Evolutionary conservation across 1,284 basidiomycete species (phyloP), one percentile per base, ranked within the genome.

Genomic region (Irpex lacteus): DNA sequence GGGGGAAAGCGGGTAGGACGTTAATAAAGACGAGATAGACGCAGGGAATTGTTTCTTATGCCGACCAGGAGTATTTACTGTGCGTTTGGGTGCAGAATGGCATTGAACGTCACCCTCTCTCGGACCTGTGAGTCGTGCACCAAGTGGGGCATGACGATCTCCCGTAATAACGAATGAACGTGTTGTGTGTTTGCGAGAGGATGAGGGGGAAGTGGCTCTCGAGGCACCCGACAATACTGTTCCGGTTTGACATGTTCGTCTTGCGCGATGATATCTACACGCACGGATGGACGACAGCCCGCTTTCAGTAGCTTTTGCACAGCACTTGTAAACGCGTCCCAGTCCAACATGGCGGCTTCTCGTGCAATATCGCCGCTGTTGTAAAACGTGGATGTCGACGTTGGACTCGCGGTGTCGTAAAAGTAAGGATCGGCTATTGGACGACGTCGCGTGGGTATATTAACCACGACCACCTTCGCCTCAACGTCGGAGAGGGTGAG

Each of bases 1-100:
- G 69, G 37, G 1, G 70, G 66, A 52, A 72, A 69, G 34, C 69
- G 63, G 3, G 74, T 71, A 2, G 74, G 75, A 15, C 82, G 76
- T 68, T 88, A 87, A 67, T 83, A 85, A 65, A 85, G 79, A 58
- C 85, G 78, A 2, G 87, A 88, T 71, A 89, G 81, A 60, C 81
- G 80, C 49, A 90, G 3, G 6, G 32, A 34, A 34, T 6, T 34
- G 32, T 34, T 34, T 34, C 32, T 34, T 34, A 34, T 34, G 32
- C 32, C 32, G 32, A 34, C 32, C 6, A 34, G 32, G 32, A 47
- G n/a, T 47, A 47, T 47, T n/a, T 47, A 47, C n/a, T 47, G 13
- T 13, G n/a, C 40, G n/a, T 11, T 47, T 15, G 40, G 40, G 40
- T 47, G 13, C 11, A 47, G 40, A 11, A 47, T n/a, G 40, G n/a